phyloP scores from a whole-genome alignment of 192 early-diverging fungal species.

The Tieghemiomyces parasiticus region DNA sequence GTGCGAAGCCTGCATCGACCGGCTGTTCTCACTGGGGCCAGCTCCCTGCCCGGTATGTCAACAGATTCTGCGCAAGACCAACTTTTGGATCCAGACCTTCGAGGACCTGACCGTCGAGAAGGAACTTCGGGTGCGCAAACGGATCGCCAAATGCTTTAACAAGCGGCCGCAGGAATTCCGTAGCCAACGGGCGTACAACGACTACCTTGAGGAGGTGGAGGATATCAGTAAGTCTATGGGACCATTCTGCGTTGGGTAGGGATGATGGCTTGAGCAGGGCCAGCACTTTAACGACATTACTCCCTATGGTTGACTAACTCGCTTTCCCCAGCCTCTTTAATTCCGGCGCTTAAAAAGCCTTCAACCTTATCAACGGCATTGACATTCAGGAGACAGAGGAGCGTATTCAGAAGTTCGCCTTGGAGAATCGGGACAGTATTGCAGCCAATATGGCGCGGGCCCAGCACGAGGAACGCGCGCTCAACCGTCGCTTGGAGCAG shows the following conservation, averaged over 20 bases:
- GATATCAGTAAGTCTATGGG: slow-evolving; percentile 44
- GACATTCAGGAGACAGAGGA: slow-evolving; percentile 68
- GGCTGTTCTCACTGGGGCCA: slow-evolving; percentile 68
- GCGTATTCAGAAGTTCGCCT: slow-evolving; percentile 54
- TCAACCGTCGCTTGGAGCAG: slow-evolving; percentile 29
- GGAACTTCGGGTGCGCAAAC: slow-evolving; percentile 73
- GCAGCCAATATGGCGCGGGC: slow-evolving; percentile 32
- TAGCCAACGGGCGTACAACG: slow-evolving; percentile 59
- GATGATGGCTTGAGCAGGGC: too few relatives aligned
- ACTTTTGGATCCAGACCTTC: slow-evolving; percentile 81
- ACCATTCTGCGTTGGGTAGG: neutral
- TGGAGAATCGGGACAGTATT: slow-evolving; percentile 70
- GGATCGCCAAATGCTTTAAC: slow-evolving; percentile 64
- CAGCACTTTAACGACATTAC: too few relatives aligned
- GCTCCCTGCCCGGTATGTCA: slow-evolving; percentile 86
- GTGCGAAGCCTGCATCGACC: slow-evolving; percentile 86
- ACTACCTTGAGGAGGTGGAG: slow-evolving; percentile 85
- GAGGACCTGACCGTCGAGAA: slow-evolving; percentile 91
- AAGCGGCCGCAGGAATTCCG: slow-evolving; percentile 84
- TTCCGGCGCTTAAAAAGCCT: slow-evolving; percentile 26
- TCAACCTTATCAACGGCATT: slow-evolving; percentile 76
- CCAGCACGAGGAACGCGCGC: slow-evolving; percentile 41
- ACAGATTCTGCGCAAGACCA: slow-evolving; percentile 57
- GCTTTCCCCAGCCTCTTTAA: neutral
- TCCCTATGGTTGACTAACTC: too few relatives aligned